Evolutionary conservation across 2,329 filamentous ascomycete species (phyloP).

Genomic region (Knufia fluminis): DNA sequence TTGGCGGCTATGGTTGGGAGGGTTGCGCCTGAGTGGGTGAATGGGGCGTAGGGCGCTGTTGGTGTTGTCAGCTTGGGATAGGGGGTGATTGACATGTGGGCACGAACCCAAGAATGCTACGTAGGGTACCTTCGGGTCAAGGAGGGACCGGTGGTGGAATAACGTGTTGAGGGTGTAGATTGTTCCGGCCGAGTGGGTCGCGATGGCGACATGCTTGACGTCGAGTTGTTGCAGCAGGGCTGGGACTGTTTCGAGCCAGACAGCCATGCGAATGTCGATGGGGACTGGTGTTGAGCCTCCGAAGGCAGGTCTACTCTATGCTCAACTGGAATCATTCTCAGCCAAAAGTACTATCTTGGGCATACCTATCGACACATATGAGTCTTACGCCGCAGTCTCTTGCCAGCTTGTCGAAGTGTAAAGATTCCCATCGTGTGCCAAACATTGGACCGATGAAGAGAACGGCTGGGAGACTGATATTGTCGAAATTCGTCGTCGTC

Average conservation of each 20-base stretch:
- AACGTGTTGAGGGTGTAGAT: constrained; percentile 38
- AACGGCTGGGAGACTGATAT: not conserved
- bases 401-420: not conserved
- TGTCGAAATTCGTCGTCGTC: not conserved
- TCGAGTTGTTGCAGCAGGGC: constrained; percentile 29
- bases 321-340: not conserved
- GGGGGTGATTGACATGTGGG: not conserved
- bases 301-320: constrained; percentile 32
- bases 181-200: constrained; percentile 35
- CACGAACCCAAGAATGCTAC: constrained; percentile 21
- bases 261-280: constrained; percentile 28
- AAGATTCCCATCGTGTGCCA: not conserved
- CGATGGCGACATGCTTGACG: constrained; percentile 32
- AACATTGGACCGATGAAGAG: not conserved
- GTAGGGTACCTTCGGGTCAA: constrained; percentile 25
- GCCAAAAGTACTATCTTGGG: not conserved
- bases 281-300: constrained; percentile 35
- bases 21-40: constrained; percentile 28
- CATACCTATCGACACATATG: not conserved
- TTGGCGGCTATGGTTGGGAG: constrained; percentile 22
- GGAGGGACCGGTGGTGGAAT: constrained; percentile 24
- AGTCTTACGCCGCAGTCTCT: not conserved
- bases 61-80: constrained; percentile 1
- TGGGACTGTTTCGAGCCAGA: constrained; percentile 36
- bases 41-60: constrained; percentile 28